These are phyloP conservation scores for Didymosphaeria variabile DNA, from an alignment of 2,329 filamentous ascomycete genomes.

Conservation along the genomic window DNA sequence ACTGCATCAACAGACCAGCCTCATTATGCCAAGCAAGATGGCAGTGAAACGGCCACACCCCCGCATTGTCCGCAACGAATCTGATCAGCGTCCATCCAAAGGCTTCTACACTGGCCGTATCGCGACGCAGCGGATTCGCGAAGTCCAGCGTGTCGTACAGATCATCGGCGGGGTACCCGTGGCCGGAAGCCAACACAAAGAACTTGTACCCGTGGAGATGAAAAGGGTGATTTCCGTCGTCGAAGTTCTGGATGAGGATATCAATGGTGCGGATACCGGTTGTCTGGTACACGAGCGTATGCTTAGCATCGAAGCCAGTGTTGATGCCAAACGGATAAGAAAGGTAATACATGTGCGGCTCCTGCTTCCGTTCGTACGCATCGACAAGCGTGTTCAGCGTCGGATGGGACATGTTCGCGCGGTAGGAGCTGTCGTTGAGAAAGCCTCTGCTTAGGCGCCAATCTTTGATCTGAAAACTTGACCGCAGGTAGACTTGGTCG, in stretches of 20 bases:
- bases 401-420: constrained; percentile 58
- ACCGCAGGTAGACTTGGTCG: constrained; percentile 63
- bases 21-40: constrained; percentile 72
- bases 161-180: constrained; percentile 31
- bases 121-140: constrained; percentile 65
- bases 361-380: constrained; percentile 49
- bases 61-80: constrained; percentile 70
- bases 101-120: constrained; percentile 72
- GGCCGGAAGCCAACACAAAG: constrained; percentile 64
- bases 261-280: constrained; percentile 48
- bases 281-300: constrained; percentile 50
- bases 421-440: constrained; percentile 66
- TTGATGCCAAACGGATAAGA: constrained; percentile 29
- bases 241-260: constrained; percentile 47
- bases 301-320: constrained; percentile 35
- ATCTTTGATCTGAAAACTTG: constrained; percentile 67
- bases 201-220: constrained; percentile 69
- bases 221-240: constrained; percentile 56
- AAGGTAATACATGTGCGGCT: constrained; percentile 30
- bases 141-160: constrained; percentile 43
- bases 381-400: constrained; percentile 62
- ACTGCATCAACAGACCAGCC: constrained; percentile 62
- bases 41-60: constrained; percentile 71
- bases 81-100: constrained; percentile 72
- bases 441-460: constrained; percentile 67